Conservation (phyloP, 768 basidiomycete species). For the Hericium rajendrae region DNA sequence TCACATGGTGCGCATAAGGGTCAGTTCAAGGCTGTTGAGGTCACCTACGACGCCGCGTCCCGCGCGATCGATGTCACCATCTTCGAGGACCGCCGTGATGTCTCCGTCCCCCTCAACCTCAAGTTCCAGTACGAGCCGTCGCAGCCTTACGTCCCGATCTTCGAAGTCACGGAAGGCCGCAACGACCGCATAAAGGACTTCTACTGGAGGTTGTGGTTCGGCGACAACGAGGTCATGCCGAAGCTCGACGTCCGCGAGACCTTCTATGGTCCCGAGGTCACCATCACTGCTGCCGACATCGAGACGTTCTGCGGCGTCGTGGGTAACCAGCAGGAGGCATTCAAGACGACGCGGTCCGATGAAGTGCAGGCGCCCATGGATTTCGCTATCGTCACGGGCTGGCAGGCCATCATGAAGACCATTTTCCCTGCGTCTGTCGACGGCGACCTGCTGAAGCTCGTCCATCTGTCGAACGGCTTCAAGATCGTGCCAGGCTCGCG, state of each 20-base stretch:
- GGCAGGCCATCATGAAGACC: slow-evolving; percentile 99
- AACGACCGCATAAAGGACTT: slow-evolving; percentile 92
- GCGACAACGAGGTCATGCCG: slow-evolving; percentile 71
- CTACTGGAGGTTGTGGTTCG: slow-evolving; percentile 98
- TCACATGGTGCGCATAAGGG: slow-evolving; percentile 66
- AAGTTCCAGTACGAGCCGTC: slow-evolving; percentile 83
- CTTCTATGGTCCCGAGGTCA: slow-evolving; percentile 82
- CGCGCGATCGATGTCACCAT: slow-evolving; percentile 62
- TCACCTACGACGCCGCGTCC: slow-evolving; percentile 44
- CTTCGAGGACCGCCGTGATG: slow-evolving; percentile 72
- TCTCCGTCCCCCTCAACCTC: slow-evolving; percentile 71
- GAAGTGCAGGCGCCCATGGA: slow-evolving; percentile 91
- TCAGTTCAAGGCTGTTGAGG: slow-evolving; percentile 77
- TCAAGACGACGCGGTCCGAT: slow-evolving; percentile 66
- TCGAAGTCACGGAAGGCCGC: slow-evolving; percentile 75
- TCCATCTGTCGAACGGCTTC: slow-evolving; percentile 97
- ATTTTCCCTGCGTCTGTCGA: slow-evolving; percentile 92
- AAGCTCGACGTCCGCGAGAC: slow-evolving; percentile 71
- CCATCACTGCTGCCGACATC: slow-evolving; percentile 64
- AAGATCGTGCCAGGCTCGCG: slow-evolving; percentile 70
- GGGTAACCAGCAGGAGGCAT: slow-evolving; percentile 86
- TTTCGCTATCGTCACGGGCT: slow-evolving; percentile 96
- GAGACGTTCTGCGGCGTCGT: slow-evolving; percentile 89
- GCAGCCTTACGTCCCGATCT: slow-evolving; percentile 85
- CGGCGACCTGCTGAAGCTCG: slow-evolving; percentile 90